Evolutionary conservation across 192 early-diverging fungal species (phyloP), one percentile per base, ranked within the genome.

Genomic region (Phlyctochytrium arcticum): DNA sequence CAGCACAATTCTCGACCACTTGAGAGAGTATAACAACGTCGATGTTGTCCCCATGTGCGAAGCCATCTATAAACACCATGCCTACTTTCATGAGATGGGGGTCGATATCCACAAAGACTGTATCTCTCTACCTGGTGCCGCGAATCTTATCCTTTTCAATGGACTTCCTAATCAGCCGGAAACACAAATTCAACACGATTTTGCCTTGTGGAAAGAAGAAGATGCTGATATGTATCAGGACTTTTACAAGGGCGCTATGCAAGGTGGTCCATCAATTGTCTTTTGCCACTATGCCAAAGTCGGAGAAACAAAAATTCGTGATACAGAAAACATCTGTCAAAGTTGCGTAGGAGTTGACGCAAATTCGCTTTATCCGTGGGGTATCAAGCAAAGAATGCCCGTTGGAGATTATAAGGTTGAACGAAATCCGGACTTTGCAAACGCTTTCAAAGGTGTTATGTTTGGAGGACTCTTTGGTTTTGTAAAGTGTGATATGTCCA

Each of bases 41-140:
- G 49, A 51, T 24, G 49, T 51, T 24, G 49, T 19, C 17, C 49
- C 49, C 9, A 51, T 51, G 49, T 51, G 49, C 21, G 49, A 51
- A 24, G 49, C 49, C 8, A 51, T 51, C 49, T 7, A 9, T n/a
- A n/a, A n/a, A n/a, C n/a, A n/a, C n/a, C n/a, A n/a, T n/a, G n/a
- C n/a, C n/a, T n/a, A n/a, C n/a, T n/a, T n/a, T n/a, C n/a, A n/a
- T n/a, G n/a, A n/a, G n/a, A n/a, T n/a, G n/a, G n/a, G n/a, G n/a
- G n/a, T n/a, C n/a, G n/a, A n/a, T n/a, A n/a, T n/a, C n/a, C n/a
- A n/a, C n/a, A n/a, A n/a, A n/a, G n/a, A n/a, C n/a, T n/a, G n/a
- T n/a, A n/a, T n/a, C n/a, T n/a, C n/a, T n/a, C n/a, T n/a, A n/a
- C n/a, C n/a, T n/a, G n/a, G n/a, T n/a, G n/a, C n/a, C n/a, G n/a